Evolutionary conservation across 1,139 yeast species (phyloP).

Genomic region (Yamadazyma epiphylla): DNA sequence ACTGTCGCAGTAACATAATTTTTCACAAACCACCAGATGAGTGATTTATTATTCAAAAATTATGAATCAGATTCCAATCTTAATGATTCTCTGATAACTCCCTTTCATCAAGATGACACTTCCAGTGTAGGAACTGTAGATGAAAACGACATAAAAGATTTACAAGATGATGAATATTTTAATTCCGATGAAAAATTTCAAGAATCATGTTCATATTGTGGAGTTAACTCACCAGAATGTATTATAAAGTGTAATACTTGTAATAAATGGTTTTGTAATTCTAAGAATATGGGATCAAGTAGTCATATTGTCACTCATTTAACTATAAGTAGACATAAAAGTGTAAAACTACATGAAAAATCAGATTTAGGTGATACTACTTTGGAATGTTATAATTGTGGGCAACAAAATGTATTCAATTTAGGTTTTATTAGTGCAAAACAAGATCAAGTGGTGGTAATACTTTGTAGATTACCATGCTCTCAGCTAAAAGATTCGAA

Average conservation of each 20-base stretch:
- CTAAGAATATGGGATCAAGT: constrained; percentile 56
- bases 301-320: constrained; percentile 88
- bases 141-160: too few relatives aligned
- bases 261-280: constrained; percentile 88
- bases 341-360: constrained; percentile 71
- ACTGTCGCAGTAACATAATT: too few relatives aligned
- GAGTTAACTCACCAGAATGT: constrained; percentile 59
- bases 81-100: not conserved
- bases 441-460: constrained; percentile 81
- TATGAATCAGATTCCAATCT: constrained; percentile 7
- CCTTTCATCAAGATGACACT: not conserved
- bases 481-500: constrained; percentile 69
- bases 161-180: too few relatives aligned
- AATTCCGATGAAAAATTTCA: too few relatives aligned
- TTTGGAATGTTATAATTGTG: constrained; percentile 89
- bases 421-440: constrained; percentile 89
- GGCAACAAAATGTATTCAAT: constrained; percentile 73
- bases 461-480: constrained; percentile 86
- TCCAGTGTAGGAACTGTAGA: too few relatives aligned
- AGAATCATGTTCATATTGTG: constrained; percentile 67
- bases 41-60: constrained; percentile 22
- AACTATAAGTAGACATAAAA: constrained; percentile 75
- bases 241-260: constrained; percentile 79
- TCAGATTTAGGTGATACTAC: constrained; percentile 83
- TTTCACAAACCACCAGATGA: constrained; percentile 19